Conservation (phyloP, 2,329 filamentous ascomycete genomes). For the Cercospora sp. region DNA sequence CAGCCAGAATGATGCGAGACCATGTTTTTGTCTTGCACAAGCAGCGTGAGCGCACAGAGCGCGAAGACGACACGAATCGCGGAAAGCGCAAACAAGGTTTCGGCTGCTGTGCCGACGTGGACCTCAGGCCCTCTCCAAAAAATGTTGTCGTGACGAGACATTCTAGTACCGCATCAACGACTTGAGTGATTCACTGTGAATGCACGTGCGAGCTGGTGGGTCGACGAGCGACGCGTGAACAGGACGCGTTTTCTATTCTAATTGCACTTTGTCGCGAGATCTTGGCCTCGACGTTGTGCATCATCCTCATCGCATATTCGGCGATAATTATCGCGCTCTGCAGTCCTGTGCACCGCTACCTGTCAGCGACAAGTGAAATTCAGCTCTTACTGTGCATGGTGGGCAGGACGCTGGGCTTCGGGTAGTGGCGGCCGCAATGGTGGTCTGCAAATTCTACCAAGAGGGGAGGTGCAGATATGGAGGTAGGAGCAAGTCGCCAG, state of each 20-base stretch:
- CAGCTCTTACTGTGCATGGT: background rate
- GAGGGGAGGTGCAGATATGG: slow-evolving; percentile 66
- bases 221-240: background rate
- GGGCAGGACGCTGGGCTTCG: background rate
- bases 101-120: background rate
- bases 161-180: background rate
- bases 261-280: background rate
- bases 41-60: background rate
- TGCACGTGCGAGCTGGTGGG: too few species aligned
- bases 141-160: background rate
- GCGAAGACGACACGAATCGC: background rate
- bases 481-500: slow-evolving; percentile 46
- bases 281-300: background rate
- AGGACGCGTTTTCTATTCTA: background rate
- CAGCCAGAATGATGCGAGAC: background rate
- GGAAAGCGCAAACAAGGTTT: background rate
- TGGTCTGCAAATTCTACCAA: slow-evolving; percentile 64
- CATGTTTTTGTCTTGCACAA: background rate
- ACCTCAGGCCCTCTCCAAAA: slow-evolving; percentile 5
- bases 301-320: background rate
- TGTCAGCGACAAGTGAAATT: background rate
- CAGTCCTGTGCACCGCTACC: background rate
- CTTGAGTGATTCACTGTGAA: background rate
- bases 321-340: background rate
- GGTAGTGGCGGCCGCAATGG: slow-evolving; percentile 15